phyloP scores from a whole-genome alignment of 345 rosid species.

The Salix arbutifolia region DNA sequence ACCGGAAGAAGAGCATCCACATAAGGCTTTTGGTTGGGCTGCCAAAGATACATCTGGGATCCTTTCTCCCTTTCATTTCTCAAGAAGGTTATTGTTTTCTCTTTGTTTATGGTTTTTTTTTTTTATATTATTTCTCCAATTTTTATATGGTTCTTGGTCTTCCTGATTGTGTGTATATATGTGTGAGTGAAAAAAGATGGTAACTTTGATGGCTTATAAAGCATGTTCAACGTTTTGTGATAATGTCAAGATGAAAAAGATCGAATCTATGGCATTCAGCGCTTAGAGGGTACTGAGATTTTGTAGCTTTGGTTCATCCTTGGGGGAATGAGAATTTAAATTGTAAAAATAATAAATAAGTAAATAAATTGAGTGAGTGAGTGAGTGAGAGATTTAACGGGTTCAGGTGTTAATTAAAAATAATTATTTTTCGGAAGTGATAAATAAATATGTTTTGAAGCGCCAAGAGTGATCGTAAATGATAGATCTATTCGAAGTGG shows the following conservation, averaged over 20 bases:
- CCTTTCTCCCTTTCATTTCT: conserved; percentile 74
- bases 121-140: not conserved
- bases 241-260: not conserved
- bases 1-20: conserved; percentile 58
- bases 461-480: not conserved
- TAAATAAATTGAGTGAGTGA: not conserved
- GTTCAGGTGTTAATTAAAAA: not conserved
- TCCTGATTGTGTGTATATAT: not conserved
- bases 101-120: not conserved
- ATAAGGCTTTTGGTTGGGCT: conserved; percentile 77
- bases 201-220: not conserved
- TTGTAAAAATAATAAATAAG: not conserved
- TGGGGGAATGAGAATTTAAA: not conserved
- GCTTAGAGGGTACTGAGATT: not conserved
- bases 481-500: not conserved
- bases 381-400: not conserved
- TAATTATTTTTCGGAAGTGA: not conserved
- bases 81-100: conserved; percentile 52
- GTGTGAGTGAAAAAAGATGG: not conserved
- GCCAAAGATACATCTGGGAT: conserved; percentile 64
- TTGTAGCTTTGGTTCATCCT: not conserved
- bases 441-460: not conserved
- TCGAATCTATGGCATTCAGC: not conserved
- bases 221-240: not conserved
- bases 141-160: not conserved